Evolutionary conservation across 2,329 filamentous ascomycete genomes (phyloP).

Genomic region (Cytospora leucostoma): DNA sequence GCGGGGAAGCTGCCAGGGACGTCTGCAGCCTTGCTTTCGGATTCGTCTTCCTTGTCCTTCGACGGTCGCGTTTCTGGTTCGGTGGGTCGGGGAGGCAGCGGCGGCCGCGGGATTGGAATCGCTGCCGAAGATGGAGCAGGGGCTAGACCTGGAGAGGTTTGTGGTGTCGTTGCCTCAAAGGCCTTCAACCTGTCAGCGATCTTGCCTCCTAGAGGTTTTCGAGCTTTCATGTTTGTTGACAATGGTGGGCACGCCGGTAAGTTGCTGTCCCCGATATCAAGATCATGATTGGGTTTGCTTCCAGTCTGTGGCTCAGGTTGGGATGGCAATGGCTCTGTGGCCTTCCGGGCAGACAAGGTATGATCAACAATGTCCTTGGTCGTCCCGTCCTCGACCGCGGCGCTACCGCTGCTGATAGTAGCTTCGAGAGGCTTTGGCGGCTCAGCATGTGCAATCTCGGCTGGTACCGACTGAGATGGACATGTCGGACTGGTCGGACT

Average conservation of each 20-base stretch:
- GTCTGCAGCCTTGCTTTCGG: conserved; percentile 41
- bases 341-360: conserved; percentile 37
- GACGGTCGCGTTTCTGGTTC: conserved; percentile 31
- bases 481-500: conserved; percentile 16
- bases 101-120: conserved; percentile 34
- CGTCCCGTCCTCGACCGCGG: conserved; percentile 28
- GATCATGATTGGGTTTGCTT: conserved; percentile 20
- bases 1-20: conserved; percentile 62
- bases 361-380: conserved; percentile 22
- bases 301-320: conserved; percentile 33
- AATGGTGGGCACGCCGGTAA: conserved; percentile 25
- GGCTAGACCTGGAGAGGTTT: conserved; percentile 10
- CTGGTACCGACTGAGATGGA: conserved; percentile 33
- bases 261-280: conserved; percentile 7
- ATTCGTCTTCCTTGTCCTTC: conserved; percentile 43
- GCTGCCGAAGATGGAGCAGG: conserved; percentile 33
- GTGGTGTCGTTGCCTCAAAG: conserved; percentile 49
- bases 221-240: conserved; percentile 47
- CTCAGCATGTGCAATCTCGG: conserved; percentile 53
- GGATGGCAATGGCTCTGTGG: conserved; percentile 44
- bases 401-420: conserved; percentile 39
- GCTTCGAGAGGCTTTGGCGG: conserved; percentile 51
- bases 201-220: conserved; percentile 52
- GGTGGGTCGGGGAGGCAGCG: conserved; percentile 42
- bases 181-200: conserved; percentile 59